Evolutionary conservation across 805 yeast genomes (phyloP).

Genomic region (Yamadazyma phyllophila): DNA sequence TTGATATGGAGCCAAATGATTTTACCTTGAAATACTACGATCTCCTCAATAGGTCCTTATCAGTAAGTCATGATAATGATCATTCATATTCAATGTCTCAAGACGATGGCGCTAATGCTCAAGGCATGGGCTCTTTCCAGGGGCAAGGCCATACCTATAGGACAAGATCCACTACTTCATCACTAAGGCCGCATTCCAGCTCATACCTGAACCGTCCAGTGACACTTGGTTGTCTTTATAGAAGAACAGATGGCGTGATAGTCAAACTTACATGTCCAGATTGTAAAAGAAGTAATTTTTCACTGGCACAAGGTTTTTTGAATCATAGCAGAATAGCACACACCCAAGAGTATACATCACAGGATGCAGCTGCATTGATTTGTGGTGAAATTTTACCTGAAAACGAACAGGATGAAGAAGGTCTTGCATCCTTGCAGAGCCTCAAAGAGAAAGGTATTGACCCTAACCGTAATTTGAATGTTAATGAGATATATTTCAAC

Average conservation of each 20-base stretch:
- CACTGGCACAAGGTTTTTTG: conserved; percentile 77
- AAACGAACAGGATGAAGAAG: conserved; percentile 57
- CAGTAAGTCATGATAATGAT: conserved; percentile 24
- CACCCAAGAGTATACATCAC: conserved; percentile 64
- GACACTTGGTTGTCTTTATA: conserved; percentile 50
- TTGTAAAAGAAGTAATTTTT: conserved; percentile 67
- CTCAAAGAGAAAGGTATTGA: conserved; percentile 37
- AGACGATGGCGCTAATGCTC: not conserved
- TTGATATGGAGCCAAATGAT: conserved; percentile 45
- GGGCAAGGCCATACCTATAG: conserved; percentile 32
- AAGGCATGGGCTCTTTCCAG: not conserved
- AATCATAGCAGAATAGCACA: conserved; percentile 78
- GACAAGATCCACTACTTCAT: conserved; percentile 50
- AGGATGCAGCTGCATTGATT: conserved; percentile 68
- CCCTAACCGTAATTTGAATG: conserved; percentile 41
- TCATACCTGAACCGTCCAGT: conserved; percentile 3
- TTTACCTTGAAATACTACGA: conserved; percentile 43
- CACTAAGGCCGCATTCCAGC: conserved; percentile 50
- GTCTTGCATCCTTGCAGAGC: conserved; percentile 35
- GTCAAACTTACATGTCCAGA: conserved; percentile 67
- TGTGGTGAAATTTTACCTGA: conserved; percentile 59
- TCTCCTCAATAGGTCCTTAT: conserved; percentile 32
- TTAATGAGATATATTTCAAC: conserved; percentile 34
- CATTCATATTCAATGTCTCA: too few relatives aligned
- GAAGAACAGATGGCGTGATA: conserved; percentile 67